A percentile compares a stretch with the other conserved stretches of the same genome.
These are phyloP conservation scores for Acer saccharum DNA, from an alignment of 345 rosid species.

Conservation along the genomic window DNA sequence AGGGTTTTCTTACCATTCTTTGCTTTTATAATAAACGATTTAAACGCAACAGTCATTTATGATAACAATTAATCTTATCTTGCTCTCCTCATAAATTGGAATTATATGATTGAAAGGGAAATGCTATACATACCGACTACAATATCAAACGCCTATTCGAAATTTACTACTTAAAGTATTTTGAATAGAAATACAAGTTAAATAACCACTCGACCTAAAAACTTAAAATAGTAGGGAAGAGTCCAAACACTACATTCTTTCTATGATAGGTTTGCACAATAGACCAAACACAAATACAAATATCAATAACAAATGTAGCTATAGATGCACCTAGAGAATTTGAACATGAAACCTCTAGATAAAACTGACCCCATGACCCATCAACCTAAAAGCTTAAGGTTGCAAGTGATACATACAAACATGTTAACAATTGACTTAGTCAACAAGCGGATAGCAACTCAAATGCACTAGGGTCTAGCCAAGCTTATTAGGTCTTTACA, in stretches of 20 bases:
- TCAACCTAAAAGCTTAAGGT: not conserved
- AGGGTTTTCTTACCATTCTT: not conserved
- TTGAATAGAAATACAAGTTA: not conserved
- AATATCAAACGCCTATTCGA: too few species aligned
- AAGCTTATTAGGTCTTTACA: too few species aligned
- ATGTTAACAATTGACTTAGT: not conserved
- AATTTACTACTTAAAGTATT: not conserved
- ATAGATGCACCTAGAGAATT: not conserved
- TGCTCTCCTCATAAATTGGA: not conserved
- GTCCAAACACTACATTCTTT: not conserved
- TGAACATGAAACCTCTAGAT: not conserved
- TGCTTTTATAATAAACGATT: not conserved
- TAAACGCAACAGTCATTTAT: too few species aligned
- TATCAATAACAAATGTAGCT: not conserved
- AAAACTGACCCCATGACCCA: not conserved
- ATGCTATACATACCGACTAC: not conserved
- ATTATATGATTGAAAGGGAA: too few species aligned
- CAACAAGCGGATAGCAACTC: too few species aligned
- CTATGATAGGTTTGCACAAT: not conserved
- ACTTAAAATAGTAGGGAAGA: not conserved
- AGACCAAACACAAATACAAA: not conserved
- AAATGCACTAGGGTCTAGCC: too few species aligned
- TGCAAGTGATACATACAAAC: not conserved
- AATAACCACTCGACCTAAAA: not conserved
- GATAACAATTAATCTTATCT: not conserved